Evolutionary conservation across 805 yeast genomes (phyloP), one percentile per base, ranked within the genome.

Genomic region (Lipomyces sp.): DNA sequence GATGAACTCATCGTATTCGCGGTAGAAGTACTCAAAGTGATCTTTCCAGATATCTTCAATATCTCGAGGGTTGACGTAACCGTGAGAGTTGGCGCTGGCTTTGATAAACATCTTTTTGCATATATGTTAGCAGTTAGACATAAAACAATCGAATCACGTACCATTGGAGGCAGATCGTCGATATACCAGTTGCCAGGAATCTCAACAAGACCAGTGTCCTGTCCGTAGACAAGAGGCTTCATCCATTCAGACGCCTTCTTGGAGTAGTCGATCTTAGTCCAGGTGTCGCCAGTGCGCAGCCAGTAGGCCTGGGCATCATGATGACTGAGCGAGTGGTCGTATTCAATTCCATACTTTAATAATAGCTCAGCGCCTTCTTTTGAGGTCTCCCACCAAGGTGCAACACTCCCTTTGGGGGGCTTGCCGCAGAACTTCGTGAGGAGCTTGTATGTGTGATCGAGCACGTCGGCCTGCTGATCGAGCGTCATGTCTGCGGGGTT

Each of bases 361-460:
- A 78, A 64, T 71, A 78, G 74, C 58, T 77, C 73, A 11, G 75
- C 78, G 15, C 78, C 77, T 48, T 77, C 78, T 34, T 69, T 73
- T 2, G 78, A 74, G 15, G 79, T 77, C 63, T 77, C 80, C 80
- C 80, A 78, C 79, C 79, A 78, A 11, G 80, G 80, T 34, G 80
- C 80, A 48, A 76, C 79, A 30, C 75, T 72, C 3, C 80, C 80
- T 18, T 68, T 74, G 24, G 80, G 80, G 10, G 79, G 79, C 64
- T 76, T 76, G 6, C 80, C 80, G 55, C 74, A 66, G 59, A 78
- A 77, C 33, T 78, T 77, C 5, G 78, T 76, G 24, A 78, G 68
- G 42, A 78, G 65, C 65, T 71, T 73, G 68, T 73, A 77, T 4
- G 79, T 74, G 56, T 78, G 73, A 66, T 75, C 79, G 13, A 78